Conservation (phyloP, 441 rosid species). For the Viola pubescens region DNA sequence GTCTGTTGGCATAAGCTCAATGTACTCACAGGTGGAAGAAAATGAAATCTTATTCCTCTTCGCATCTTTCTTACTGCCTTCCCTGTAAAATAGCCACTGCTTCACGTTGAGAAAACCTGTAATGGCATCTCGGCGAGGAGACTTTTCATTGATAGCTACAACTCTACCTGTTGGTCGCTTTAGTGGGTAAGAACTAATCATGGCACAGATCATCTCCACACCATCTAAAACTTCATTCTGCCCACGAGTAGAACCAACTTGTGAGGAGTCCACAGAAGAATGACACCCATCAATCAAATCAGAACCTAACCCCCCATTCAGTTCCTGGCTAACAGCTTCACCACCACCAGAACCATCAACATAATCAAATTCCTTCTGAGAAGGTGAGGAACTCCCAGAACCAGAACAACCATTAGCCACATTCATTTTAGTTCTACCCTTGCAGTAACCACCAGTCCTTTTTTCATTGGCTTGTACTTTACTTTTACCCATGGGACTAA, state of each 20-base stretch:
- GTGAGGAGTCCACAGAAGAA: slow-evolving; percentile 23
- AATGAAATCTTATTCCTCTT: slow-evolving; percentile 32
- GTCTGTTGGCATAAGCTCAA: slow-evolving; percentile 59
- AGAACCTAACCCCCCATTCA: slow-evolving; percentile 18
- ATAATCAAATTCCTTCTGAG: slow-evolving; percentile 17
- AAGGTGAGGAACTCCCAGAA: slow-evolving; percentile 15
- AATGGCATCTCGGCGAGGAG: slow-evolving; percentile 54
- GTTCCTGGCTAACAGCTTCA: slow-evolving; percentile 11
- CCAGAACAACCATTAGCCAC: slow-evolving; percentile 20
- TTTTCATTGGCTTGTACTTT: slow-evolving; percentile 22
- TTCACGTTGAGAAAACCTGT: slow-evolving; percentile 74
- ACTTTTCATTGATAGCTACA: slow-evolving; percentile 54
- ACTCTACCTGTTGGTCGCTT: slow-evolving; percentile 88
- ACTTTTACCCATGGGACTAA: not conserved
- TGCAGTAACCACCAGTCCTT: slow-evolving; percentile 20
- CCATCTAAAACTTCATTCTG: slow-evolving; percentile 36
- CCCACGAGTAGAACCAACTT: slow-evolving; percentile 18
- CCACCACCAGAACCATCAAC: slow-evolving; percentile 12
- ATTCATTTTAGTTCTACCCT: slow-evolving; percentile 31
- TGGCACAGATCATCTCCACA: slow-evolving; percentile 41
- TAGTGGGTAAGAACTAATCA: slow-evolving; percentile 45
- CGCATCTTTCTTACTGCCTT: slow-evolving; percentile 30
- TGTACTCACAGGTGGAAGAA: slow-evolving; percentile 33
- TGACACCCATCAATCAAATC: slow-evolving; percentile 23
- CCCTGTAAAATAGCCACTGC: slow-evolving; percentile 46